These are phyloP conservation scores for Pythium grandisporangium DNA, from an alignment of 352 stramenopile genomes.

Conservation along the genomic window DNA sequence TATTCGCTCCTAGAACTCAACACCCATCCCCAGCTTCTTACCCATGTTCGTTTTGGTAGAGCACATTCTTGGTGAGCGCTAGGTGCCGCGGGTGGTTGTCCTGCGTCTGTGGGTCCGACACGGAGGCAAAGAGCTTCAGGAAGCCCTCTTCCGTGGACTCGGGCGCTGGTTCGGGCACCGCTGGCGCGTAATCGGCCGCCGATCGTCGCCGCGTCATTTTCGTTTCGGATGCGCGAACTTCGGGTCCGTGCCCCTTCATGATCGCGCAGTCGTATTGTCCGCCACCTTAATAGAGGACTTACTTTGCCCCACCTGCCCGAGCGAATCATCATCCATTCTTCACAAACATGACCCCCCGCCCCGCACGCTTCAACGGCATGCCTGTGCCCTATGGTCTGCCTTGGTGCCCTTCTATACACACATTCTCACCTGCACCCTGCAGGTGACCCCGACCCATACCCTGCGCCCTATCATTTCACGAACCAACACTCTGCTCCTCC, in stretches of 20 bases:
- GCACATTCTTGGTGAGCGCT: slow-evolving; percentile 66
- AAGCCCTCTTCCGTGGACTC: slow-evolving; percentile 33
- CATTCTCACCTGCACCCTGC: too few relatives aligned
- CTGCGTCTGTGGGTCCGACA: slow-evolving; percentile 51
- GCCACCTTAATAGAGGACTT: slow-evolving; percentile 1
- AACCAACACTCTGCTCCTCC: too few relatives aligned
- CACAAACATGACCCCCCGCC: too few relatives aligned
- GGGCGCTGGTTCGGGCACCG: neutral
- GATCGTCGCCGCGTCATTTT: slow-evolving; percentile 1
- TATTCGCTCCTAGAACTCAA: too few relatives aligned
- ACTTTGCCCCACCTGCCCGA: too few relatives aligned
- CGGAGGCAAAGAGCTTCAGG: slow-evolving; percentile 54
- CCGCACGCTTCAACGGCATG: too few relatives aligned
- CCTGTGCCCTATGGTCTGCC: too few relatives aligned
- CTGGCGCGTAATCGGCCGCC: too few relatives aligned
- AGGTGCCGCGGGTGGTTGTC: slow-evolving; percentile 58
- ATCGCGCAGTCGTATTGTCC: slow-evolving; percentile 7
- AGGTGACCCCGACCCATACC: too few relatives aligned
- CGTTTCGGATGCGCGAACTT: too few relatives aligned
- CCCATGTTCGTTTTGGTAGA: slow-evolving; percentile 65
- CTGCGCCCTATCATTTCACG: too few relatives aligned
- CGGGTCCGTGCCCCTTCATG: slow-evolving; percentile 15
- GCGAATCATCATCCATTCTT: neutral
- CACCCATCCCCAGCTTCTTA: slow-evolving; percentile 6
- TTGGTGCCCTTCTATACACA: too few relatives aligned